Evolutionary conservation across 2,329 filamentous ascomycete genomes (phyloP).

Genomic region (Penicillium olsonii): DNA sequence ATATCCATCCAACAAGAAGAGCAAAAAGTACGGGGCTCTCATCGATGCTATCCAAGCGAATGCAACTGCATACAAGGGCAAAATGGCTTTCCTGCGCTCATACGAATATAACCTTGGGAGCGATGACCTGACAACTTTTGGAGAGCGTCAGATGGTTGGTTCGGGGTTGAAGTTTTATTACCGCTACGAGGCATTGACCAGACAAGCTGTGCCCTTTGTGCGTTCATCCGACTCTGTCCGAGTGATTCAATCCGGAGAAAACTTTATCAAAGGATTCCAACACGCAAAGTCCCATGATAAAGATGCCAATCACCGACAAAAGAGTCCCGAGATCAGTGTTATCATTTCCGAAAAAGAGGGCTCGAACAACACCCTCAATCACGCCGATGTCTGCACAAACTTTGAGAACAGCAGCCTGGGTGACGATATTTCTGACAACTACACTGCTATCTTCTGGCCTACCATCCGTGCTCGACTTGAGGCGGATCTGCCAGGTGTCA

Average conservation of each 20-base stretch:
- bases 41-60: conserved; percentile 67
- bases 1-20: conserved; percentile 73
- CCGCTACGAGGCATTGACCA: conserved; percentile 67
- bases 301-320: conserved; percentile 42
- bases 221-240: conserved; percentile 70
- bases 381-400: conserved; percentile 63
- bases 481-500: conserved; percentile 65
- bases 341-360: conserved; percentile 66
- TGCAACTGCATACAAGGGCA: conserved; percentile 57
- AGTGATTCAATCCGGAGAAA: conserved; percentile 72
- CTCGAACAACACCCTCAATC: conserved; percentile 80
- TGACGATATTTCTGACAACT: conserved; percentile 56
- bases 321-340: conserved; percentile 61
- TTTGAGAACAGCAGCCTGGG: conserved; percentile 62
- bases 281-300: conserved; percentile 51
- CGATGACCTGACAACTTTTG: conserved; percentile 69
- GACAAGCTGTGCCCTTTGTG: conserved; percentile 64
- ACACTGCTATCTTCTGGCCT: conserved; percentile 65
- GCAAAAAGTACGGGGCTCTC: conserved; percentile 62
- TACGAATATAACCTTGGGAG: conserved; percentile 72
- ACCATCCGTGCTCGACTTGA: conserved; percentile 71
- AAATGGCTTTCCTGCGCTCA: conserved; percentile 69
- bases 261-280: conserved; percentile 76
- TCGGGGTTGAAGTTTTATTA: conserved; percentile 75
- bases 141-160: conserved; percentile 69